Conservation (phyloP, 2,329 filamentous ascomycete genomes). For the Diaporthe sp. region DNA sequence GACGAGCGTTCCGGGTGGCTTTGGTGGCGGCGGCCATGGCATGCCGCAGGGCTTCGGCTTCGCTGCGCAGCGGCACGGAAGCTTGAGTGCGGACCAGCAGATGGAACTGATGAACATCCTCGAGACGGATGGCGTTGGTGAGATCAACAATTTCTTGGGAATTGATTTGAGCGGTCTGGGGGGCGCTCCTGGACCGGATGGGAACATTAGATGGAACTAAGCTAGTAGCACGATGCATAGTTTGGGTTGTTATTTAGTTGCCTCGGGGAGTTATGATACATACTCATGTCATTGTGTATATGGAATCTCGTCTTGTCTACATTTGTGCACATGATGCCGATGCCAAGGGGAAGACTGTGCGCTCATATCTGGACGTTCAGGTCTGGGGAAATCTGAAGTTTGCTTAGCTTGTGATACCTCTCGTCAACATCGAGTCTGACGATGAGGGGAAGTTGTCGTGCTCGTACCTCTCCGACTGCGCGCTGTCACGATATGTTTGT, state of each 20-base stretch:
- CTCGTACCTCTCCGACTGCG: no score
- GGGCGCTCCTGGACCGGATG: slow-evolving; percentile 34
- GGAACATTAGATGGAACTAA: slow-evolving; percentile 35
- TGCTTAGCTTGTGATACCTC: neutral
- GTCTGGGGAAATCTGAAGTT: neutral
- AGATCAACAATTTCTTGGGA: slow-evolving; percentile 70
- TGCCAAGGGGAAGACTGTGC: neutral
- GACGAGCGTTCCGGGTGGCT: slow-evolving; percentile 37
- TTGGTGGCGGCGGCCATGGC: slow-evolving; percentile 39
- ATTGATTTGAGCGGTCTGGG: slow-evolving; percentile 47
- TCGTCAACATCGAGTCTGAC: neutral
- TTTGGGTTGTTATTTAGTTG: neutral
- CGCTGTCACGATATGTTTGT: neutral
- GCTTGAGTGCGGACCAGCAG: slow-evolving; percentile 83
- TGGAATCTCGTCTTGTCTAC: slow-evolving; percentile 5
- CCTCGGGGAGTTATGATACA: neutral
- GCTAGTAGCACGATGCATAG: neutral
- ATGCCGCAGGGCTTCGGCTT: slow-evolving; percentile 41
- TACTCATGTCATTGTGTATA: neutral
- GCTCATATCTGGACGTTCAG: neutral
- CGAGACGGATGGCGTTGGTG: slow-evolving; percentile 73
- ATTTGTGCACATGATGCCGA: neutral
- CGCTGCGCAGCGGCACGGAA: slow-evolving; percentile 68
- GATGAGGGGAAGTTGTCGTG: neutral
- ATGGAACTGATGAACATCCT: slow-evolving; percentile 84